Percentiles rank a stretch among this genome's conserved stretches.
Conservation (phyloP, 2,329 filamentous ascomycete species). For the Emericellopsis atlantica region DNA sequence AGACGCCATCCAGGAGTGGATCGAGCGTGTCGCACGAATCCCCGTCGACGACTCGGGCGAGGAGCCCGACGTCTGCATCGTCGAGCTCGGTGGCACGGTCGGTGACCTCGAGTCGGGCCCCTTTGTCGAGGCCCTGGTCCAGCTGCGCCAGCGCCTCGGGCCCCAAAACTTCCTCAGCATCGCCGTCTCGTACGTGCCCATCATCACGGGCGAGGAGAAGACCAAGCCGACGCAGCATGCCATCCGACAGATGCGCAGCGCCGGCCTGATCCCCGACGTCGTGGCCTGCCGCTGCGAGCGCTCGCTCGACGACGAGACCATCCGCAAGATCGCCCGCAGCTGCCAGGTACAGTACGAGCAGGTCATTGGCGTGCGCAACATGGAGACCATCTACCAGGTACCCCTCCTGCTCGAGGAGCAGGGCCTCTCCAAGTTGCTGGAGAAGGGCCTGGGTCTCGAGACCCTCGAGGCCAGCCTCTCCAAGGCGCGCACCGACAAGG, state of each 20-base stretch:
- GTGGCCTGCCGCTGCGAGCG: slow-evolving; percentile 82
- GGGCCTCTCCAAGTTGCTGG: slow-evolving; percentile 57
- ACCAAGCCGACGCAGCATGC: slow-evolving; percentile 94
- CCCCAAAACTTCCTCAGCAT: slow-evolving; percentile 73
- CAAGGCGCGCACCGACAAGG: slow-evolving; percentile 34
- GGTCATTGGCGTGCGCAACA: slow-evolving; percentile 81
- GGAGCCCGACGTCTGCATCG: slow-evolving; percentile 85
- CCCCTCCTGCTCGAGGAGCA: slow-evolving; percentile 84
- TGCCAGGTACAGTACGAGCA: slow-evolving; percentile 81
- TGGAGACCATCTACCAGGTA: slow-evolving; percentile 86
- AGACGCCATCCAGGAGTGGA: slow-evolving; percentile 85
- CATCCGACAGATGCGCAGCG: slow-evolving; percentile 71
- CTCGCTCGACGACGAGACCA: slow-evolving; percentile 58
- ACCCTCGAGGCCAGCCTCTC: slow-evolving; percentile 34
- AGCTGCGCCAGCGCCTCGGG: slow-evolving; percentile 51
- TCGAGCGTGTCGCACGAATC: slow-evolving; percentile 71
- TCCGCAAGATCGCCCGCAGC: slow-evolving; percentile 78
- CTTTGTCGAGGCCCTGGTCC: slow-evolving; percentile 76
- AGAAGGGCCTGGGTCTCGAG: slow-evolving; percentile 52
- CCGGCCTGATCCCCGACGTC: slow-evolving; percentile 60
- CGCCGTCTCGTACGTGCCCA: slow-evolving; percentile 77
- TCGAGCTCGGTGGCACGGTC: slow-evolving; percentile 42
- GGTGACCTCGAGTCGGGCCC: slow-evolving; percentile 74
- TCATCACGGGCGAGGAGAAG: slow-evolving; percentile 63
- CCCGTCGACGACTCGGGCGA: slow-evolving; percentile 76